Percentiles rank a stretch among this genome's conserved stretches.
These are phyloP conservation scores for Neurospora sp. DNA, from an alignment of 495 filamentous ascomycete genomes.

Conservation along the genomic window DNA sequence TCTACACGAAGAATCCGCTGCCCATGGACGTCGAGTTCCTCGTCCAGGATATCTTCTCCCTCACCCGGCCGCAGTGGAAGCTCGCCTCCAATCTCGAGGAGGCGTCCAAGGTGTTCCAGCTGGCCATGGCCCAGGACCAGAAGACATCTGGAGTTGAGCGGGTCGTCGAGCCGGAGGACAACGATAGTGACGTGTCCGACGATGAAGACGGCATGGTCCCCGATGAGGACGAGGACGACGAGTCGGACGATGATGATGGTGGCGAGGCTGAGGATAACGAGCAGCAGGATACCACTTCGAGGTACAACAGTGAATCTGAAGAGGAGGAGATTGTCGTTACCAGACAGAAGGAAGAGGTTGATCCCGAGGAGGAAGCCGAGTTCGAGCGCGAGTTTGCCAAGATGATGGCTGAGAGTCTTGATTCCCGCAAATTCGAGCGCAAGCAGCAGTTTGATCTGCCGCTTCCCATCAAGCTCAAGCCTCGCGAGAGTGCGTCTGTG, in stretches of 20 bases:
- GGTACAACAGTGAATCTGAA: slow-evolving; percentile 49
- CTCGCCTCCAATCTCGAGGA: slow-evolving; percentile 71
- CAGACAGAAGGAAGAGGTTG: slow-evolving; percentile 76
- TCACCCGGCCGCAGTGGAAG: slow-evolving; percentile 86
- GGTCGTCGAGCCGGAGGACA: slow-evolving; percentile 54
- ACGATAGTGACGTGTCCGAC: slow-evolving; percentile 56
- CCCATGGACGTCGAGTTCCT: slow-evolving; percentile 98
- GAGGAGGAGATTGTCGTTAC: slow-evolving; percentile 89
- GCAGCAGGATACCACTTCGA: slow-evolving; percentile 27
- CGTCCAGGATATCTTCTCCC: slow-evolving; percentile 80
- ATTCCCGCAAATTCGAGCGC: slow-evolving; percentile 87
- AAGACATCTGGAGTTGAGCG: slow-evolving; percentile 65
- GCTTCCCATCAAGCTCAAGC: slow-evolving; percentile 71
- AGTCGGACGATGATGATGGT: slow-evolving; percentile 39
- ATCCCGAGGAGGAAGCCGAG: slow-evolving; percentile 90
- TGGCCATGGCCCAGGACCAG: slow-evolving; percentile 81
- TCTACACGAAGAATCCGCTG: slow-evolving; percentile 80
- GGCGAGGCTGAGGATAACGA: slow-evolving; percentile 38
- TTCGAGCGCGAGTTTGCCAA: slow-evolving; percentile 98
- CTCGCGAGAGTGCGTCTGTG: slow-evolving; percentile 46
- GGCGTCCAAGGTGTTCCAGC: slow-evolving; percentile 72
- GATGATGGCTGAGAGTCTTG: slow-evolving; percentile 95
- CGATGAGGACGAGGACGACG: slow-evolving; percentile 30
- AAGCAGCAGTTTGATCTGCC: slow-evolving; percentile 91
- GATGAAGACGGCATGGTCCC: slow-evolving; percentile 46